A percentile compares a stretch with the other conserved stretches of the same genome.
Conservation (phyloP, 371 early-diverging fungal species). For the Syncephalastrum sp. region DNA sequence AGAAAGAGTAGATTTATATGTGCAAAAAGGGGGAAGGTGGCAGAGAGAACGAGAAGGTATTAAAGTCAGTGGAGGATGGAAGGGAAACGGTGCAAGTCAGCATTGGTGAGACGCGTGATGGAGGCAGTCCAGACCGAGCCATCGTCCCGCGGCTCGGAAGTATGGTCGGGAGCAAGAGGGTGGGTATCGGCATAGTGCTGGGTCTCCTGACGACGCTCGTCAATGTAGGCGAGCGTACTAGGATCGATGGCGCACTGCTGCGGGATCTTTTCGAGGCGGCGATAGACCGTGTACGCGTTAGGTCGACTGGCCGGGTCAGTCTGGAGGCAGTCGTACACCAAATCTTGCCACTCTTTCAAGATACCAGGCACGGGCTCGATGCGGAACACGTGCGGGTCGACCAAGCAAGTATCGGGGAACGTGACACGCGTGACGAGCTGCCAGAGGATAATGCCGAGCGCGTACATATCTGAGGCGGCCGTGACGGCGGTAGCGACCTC, state of each 20-base stretch:
- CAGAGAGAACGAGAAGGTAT: not conserved
- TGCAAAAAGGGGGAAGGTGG: too few relatives aligned
- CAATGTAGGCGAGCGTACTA: constrained; percentile 20
- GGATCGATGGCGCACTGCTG: constrained; percentile 10
- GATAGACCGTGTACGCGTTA: constrained; percentile 34
- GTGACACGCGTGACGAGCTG: constrained; percentile 43
- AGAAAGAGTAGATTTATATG: not conserved
- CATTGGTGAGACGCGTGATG: constrained; percentile 37
- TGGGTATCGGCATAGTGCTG: constrained; percentile 12
- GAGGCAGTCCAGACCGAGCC: constrained; percentile 38
- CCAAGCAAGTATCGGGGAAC: constrained; percentile 29
- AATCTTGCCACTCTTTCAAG: constrained; percentile 35
- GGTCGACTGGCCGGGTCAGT: constrained; percentile 37
- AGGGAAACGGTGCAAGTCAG: constrained; percentile 37
- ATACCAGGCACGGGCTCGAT: constrained; percentile 38
- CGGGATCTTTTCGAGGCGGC: constrained; percentile 25
- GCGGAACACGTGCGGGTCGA: constrained; percentile 29
- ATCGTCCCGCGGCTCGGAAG: constrained; percentile 24
- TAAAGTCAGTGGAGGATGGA: constrained; percentile 23
- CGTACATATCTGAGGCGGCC: constrained; percentile 33
- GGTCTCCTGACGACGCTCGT: constrained; percentile 21
- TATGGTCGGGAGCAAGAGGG: constrained; percentile 2
- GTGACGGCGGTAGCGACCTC: constrained; percentile 27
- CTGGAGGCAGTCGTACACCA: constrained; percentile 38
- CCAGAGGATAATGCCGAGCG: constrained; percentile 46